Conservation (phyloP, 1,284 basidiomycete genomes). For the Irpex lacteus region DNA sequence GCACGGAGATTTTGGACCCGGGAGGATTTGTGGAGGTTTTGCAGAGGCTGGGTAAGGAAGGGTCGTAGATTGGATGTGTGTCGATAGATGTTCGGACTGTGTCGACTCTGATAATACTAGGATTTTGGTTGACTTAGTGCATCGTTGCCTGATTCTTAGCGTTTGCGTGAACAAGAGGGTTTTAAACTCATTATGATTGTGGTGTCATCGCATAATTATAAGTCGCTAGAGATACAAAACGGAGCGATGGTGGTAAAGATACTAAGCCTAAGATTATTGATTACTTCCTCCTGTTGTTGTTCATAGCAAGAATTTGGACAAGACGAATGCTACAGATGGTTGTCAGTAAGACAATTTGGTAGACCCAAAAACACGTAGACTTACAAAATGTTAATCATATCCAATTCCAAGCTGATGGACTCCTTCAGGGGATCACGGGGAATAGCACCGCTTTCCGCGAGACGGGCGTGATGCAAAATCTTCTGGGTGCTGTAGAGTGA, state of each 20-base stretch:
- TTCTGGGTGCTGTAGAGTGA: conserved; percentile 63
- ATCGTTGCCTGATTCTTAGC: not conserved
- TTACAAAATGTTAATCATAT: conserved; percentile 87
- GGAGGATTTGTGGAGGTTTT: conserved; percentile 77
- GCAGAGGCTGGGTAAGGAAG: conserved; percentile 55
- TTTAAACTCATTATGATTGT: too few relatives aligned
- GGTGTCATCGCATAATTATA: not conserved
- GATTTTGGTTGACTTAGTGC: not conserved
- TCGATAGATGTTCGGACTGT: not conserved
- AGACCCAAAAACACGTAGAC: conserved; percentile 21
- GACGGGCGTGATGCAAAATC: conserved; percentile 74
- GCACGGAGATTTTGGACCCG: conserved; percentile 93
- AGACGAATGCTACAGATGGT: conserved; percentile 60
- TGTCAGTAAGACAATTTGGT: not conserved
- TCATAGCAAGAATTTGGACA: conserved; percentile 79
- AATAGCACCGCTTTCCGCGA: conserved; percentile 69
- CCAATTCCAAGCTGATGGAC: conserved; percentile 77
- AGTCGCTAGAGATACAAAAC: not conserved
- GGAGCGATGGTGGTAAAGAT: not conserved
- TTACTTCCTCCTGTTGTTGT: conserved; percentile 49
- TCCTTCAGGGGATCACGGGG: conserved; percentile 78
- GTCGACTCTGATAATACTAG: not conserved
- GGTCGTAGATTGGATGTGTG: conserved; percentile 1
- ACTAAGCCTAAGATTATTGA: not conserved
- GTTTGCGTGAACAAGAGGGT: not conserved